Evolutionary conservation across 2,329 filamentous ascomycete species (phyloP).

Genomic region (Hypoxylon sp.): DNA sequence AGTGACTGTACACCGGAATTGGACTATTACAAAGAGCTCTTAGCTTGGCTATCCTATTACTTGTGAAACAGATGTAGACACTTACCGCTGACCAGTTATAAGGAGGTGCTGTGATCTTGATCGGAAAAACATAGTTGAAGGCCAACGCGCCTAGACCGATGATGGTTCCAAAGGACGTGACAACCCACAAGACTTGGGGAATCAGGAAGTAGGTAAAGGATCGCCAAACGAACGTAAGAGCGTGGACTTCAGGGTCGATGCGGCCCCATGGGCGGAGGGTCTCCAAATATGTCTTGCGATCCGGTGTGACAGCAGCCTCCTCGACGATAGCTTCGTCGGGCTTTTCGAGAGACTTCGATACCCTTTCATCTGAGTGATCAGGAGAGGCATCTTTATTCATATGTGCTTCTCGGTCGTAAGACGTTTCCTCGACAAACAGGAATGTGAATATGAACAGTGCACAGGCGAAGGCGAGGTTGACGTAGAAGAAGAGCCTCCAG

Average conservation of each 20-base stretch:
- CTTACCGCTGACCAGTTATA: conserved; percentile 58
- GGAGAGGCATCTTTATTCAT: conserved; percentile 17
- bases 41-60: neutral
- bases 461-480: conserved; percentile 67
- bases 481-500: conserved; percentile 72
- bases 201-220: conserved; percentile 60
- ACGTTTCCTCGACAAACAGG: conserved; percentile 65
- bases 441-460: conserved; percentile 60
- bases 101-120: conserved; percentile 57
- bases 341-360: conserved; percentile 45
- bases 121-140: conserved; percentile 61
- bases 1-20: conserved; percentile 48
- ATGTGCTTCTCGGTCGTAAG: conserved; percentile 55
- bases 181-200: conserved; percentile 61
- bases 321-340: conserved; percentile 39
- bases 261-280: conserved; percentile 56
- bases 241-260: conserved; percentile 55
- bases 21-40: conserved; percentile 45
- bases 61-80: neutral
- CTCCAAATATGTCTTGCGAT: conserved; percentile 55
- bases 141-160: conserved; percentile 60
- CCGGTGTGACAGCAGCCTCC: conserved; percentile 44
- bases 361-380: conserved; percentile 26
- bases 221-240: conserved; percentile 57
- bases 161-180: conserved; percentile 60